Conservation (phyloP, 2,329 filamentous ascomycete species). For the Pyricularia grisea region DNA sequence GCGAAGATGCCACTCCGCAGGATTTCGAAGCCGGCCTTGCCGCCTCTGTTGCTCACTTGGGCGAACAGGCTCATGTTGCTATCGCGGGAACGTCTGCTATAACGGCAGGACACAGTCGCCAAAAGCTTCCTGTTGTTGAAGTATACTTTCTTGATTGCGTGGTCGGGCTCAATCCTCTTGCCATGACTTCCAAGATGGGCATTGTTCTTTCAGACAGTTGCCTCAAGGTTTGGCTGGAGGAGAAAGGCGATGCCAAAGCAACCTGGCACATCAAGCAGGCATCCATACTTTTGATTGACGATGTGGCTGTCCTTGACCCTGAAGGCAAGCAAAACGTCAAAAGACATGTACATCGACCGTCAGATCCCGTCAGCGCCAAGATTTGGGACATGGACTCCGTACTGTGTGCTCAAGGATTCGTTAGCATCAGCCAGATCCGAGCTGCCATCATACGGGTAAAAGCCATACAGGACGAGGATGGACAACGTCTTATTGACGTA, state of each 20-base stretch:
- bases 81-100: slow-evolving; percentile 24
- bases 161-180: slow-evolving; percentile 74
- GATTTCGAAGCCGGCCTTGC: slow-evolving; percentile 69
- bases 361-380: slow-evolving; percentile 17
- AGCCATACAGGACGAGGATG: slow-evolving; percentile 45
- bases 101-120: slow-evolving; percentile 11
- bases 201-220: slow-evolving; percentile 72
- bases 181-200: slow-evolving; percentile 64
- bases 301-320: slow-evolving; percentile 39
- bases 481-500: slow-evolving; percentile 62
- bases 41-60: slow-evolving; percentile 69
- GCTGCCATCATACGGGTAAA: slow-evolving; percentile 63
- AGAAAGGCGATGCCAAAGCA: slow-evolving; percentile 53
- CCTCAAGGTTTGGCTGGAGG: slow-evolving; percentile 57
- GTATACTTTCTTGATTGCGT: slow-evolving; percentile 74
- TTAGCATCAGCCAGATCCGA: slow-evolving; percentile 80
- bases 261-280: slow-evolving; percentile 67
- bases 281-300: slow-evolving; percentile 74
- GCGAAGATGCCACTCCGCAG: slow-evolving; percentile 56
- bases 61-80: slow-evolving; percentile 49
- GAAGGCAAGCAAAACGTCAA: slow-evolving; percentile 28
- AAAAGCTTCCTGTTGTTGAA: slow-evolving; percentile 58
- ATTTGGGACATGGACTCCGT: slow-evolving; percentile 40
- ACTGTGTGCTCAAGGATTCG: slow-evolving; percentile 61
- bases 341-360: slow-evolving; percentile 9